Evolutionary conservation across 192 early-diverging fungal genomes (phyloP), one percentile per base, ranked within the genome.

Genomic region (Allomyces javanicus): DNA sequence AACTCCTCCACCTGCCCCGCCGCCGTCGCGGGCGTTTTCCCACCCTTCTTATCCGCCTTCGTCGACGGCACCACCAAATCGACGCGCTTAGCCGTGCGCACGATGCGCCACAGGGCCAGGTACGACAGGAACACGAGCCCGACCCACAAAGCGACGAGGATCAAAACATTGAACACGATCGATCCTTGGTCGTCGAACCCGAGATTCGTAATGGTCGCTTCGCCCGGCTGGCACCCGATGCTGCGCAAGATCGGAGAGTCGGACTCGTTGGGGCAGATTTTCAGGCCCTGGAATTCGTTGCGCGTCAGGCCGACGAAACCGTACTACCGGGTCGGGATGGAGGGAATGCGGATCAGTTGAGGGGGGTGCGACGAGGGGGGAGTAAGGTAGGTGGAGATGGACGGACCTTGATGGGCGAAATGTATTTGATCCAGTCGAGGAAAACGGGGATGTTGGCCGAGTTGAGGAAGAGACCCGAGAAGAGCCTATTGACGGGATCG

Each of bases 381-480:
- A 7, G 33, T n/a, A n/a, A n/a, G 33, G 33, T 3, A 9, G 7
- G 7, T 40, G 7, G 7, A 7, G 0, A 7, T 7, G 7, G 7
- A 40, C 33, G 33, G 33, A 40, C 33, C 33, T 40, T 40, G 33
- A 58, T 58, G 17, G 50, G 50, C 17, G 50, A 58, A 5, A 58
- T 58, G 74, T 74, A 77, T 65, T 80, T 74, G 44, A 75, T 62
- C 78, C 76, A 82, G 23, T 73, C 70, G 50, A 85, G 64, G 72
- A 73, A 85, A 1, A 70, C 77, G 0, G 83, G 78, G 19, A 81
- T 80, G 45, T 74, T 76, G n/a, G 72, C 75, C 6, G 73, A 73
- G 67, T 85, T 85, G 63, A 85, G 77, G 40, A 85, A 74, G 62
- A 85, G 77, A 6, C 83, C 83, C 25, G 74, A 73, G 69, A 82